Conservation (phyloP, 805 yeast genomes). For the Lipomyces yamanashiensis region DNA sequence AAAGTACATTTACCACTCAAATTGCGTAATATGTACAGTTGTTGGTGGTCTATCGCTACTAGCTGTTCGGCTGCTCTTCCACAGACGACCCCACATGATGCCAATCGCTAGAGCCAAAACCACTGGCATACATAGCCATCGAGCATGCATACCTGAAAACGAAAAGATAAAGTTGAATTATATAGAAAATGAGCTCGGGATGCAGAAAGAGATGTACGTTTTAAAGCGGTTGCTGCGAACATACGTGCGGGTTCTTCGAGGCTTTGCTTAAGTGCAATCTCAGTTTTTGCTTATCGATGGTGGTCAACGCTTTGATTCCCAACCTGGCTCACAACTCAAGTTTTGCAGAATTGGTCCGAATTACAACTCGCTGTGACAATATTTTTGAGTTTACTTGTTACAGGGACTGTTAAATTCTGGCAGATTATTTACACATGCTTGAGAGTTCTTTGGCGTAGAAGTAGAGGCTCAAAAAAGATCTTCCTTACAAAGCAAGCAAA, state of each 20-base stretch:
- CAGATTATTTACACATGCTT: too few relatives aligned
- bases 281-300: too few relatives aligned
- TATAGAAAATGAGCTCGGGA: background rate
- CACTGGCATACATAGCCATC: constrained; percentile 1
- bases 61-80: background rate
- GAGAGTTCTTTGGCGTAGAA: too few relatives aligned
- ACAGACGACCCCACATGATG: constrained; percentile 6
- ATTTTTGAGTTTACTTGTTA: too few relatives aligned
- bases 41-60: background rate
- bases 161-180: background rate
- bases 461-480: too few relatives aligned
- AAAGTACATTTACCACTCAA: background rate
- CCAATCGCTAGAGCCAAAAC: background rate
- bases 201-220: background rate
- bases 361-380: too few relatives aligned
- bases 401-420: too few relatives aligned
- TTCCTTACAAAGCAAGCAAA: too few relatives aligned
- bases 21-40: constrained; percentile 1
- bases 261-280: too few relatives aligned
- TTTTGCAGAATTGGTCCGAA: too few relatives aligned
- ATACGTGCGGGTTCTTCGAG: background rate
- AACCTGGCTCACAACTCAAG: too few relatives aligned
- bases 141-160: constrained; percentile 10
- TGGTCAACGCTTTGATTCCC: too few relatives aligned
- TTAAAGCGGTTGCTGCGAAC: background rate